Base-by-base conservation (phyloP, 352 stramenopile genomes). In the Hyaloperonospora arabidopsidis region DNA sequence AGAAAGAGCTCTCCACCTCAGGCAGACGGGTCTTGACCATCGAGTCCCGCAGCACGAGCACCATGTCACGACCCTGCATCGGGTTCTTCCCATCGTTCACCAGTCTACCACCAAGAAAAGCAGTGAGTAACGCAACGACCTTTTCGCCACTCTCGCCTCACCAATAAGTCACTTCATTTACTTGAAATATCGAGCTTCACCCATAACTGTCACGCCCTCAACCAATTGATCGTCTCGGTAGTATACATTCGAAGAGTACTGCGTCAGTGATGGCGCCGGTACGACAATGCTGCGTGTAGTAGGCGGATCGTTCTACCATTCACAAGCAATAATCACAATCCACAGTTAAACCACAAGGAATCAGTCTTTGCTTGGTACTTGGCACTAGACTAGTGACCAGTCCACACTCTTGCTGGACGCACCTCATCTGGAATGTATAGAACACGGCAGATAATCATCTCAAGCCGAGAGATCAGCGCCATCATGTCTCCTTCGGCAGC, bases 401-500 rank as follows among this genome's bases (percentile, higher is more conserved):
- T n/a, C n/a, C n/a, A n/a, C n/a, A n/a, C n/a, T n/a, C n/a, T 19
- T 32, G 32, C 59, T 15, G 13, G 45, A 59, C 63, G 18, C 49
- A 87, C 81, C 13, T 85, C 74, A 39, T 75, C 66, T 2, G 84
- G 79, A 12, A 90, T 76, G 58, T 95, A 95, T 11, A 95, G 39
- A 10, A 95, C 80, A 21, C 82, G 82, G 40, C 84, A 93, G 17
- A 92, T 80, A 47, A 95, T 87, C 67, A 84, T 89, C 54, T 95
- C 84, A 34, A 95, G 76, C 22, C 84, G 74, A 15, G 84, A 90
- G 45, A 95, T 83, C 44, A 93, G 66, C 60, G 84, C 80, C 76
- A 89, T 93, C 82, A 93, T 92, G 65, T 95, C 84, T 58, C 84
- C 84, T 70, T 95, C 84, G 19, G 81, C 84, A 3, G 79, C 78